These are phyloP conservation scores for Dothistroma septosporum DNA, from an alignment of 2,329 filamentous ascomycete species.

Conservation along the genomic window DNA sequence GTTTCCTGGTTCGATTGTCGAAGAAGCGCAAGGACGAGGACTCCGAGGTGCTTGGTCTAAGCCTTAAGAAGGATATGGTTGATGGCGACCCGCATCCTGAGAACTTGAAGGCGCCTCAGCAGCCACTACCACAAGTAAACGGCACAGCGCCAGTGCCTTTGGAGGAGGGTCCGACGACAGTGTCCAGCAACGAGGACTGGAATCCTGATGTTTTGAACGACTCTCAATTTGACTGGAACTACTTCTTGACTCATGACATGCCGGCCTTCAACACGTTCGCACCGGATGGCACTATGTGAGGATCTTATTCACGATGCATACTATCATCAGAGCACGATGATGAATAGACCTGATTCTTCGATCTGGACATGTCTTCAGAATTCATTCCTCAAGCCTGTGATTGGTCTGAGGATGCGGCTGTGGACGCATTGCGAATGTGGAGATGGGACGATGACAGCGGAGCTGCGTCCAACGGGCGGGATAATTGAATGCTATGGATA, in stretches of 20 bases:
- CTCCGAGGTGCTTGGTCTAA: slow-evolving; percentile 21
- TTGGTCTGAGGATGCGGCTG: not conserved
- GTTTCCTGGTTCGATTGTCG: slow-evolving; percentile 51
- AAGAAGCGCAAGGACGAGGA: slow-evolving; percentile 33
- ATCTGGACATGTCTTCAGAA: not conserved
- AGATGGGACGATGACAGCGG: not conserved
- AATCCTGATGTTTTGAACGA: slow-evolving; percentile 33
- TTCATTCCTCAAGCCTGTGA: not conserved
- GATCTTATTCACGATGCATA: not conserved
- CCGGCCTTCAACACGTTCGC: slow-evolving; percentile 32
- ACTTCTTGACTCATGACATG: slow-evolving; percentile 32
- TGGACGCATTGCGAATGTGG: not conserved
- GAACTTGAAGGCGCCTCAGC: slow-evolving; percentile 9
- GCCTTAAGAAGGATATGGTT: slow-evolving; percentile 18
- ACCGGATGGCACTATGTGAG: slow-evolving; percentile 33
- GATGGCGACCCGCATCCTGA: slow-evolving; percentile 24
- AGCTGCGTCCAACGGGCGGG: not conserved
- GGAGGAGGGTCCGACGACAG: slow-evolving; percentile 21
- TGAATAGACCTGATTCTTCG: not conserved
- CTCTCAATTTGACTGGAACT: slow-evolving; percentile 34
- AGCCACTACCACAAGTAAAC: slow-evolving; percentile 9
- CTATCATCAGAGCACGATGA: not conserved
- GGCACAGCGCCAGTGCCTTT: slow-evolving; percentile 7
- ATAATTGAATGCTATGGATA: not conserved
- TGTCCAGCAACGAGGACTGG: slow-evolving; percentile 32